Evolutionary conservation across 345 rosid species (phyloP).

Genomic region (Hypericum perforatum): DNA sequence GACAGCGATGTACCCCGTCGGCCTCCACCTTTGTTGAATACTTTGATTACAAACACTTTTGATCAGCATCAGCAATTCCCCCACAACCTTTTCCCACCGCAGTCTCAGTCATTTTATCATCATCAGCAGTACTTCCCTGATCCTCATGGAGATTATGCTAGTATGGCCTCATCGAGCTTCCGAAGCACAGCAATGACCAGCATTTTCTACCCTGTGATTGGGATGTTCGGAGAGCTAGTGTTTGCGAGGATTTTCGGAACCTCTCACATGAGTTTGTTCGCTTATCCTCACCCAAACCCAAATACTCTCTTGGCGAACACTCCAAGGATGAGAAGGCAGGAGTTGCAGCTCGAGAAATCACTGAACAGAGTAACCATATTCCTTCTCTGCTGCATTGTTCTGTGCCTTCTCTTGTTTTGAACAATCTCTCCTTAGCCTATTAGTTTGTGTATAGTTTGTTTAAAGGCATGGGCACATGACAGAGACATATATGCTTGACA

Average conservation of each 20-base stretch:
- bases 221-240: background rate
- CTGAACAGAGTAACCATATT: slow-evolving; percentile 18
- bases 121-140: too few species aligned
- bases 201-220: background rate
- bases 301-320: slow-evolving; percentile 2
- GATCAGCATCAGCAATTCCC: too few species aligned
- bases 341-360: slow-evolving; percentile 20
- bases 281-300: slow-evolving; percentile 2
- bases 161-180: slow-evolving; percentile 15
- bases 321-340: slow-evolving; percentile 22
- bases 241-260: background rate
- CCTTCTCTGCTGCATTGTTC: slow-evolving; percentile 19
- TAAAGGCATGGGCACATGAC: background rate
- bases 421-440: background rate
- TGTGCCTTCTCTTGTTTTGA: slow-evolving; percentile 23
- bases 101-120: too few species aligned
- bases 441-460: slow-evolving; percentile 10
- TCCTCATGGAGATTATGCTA: slow-evolving; percentile 9
- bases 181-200: background rate
- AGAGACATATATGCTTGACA: too few species aligned
- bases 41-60: too few species aligned
- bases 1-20: too few species aligned
- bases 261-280: background rate
- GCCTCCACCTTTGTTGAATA: too few species aligned
- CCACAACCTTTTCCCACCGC: too few species aligned